Base-by-base conservation (phyloP, 208 protist genomes). In the Tritrichomonas foetus region DNA sequence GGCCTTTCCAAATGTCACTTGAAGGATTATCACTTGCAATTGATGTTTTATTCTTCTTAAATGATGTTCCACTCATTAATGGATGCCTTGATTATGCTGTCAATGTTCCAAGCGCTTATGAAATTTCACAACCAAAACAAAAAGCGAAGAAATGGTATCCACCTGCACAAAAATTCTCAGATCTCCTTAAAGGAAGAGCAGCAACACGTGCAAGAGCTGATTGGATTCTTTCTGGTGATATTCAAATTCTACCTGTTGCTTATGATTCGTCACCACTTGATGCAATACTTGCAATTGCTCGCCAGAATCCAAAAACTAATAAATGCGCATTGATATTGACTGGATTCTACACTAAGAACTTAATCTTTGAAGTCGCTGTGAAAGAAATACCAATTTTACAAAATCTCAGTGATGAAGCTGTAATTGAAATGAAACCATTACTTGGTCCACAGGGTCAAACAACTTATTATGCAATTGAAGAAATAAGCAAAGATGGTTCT, bases 51-150 rank as follows among this genome's bases (percentile, higher is more conserved):
- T 89, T 89, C 47, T 89, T 89, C 47, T n/a, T 53, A 14, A 36
- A 25, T 14, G 78, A 89, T 89, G 78, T 89, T 33, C 78, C 78
- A 89, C 20, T 89, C 41, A 89, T 49, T 53, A 47, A 33, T n/a
- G 47, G 47, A 20, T 89, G 78, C 47, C 13, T 89, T 27, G 47
- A 50, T 47, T 33, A 22, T 9, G 14, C 47, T 5, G 57, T 49
- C 8, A 27, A n/a, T 36, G 20, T 89, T 14, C 47, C 78, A 39
- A 39, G 16, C 2, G 78, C 78, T 39, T 89, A 89, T 49, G 41
- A 53, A 44, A 89, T 57, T 27, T 22, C 53, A 22, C 33, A 20
- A 39, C 39, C 20, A 11, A 53, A 89, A 47, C 47, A 20, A 61
- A 82, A 50, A 41, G 74, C 41, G 39, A 50, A 41, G 3, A 30